These are phyloP conservation scores for Phytophthora capsici DNA, from an alignment of 352 stramenopile genomes.

Conservation along the genomic window DNA sequence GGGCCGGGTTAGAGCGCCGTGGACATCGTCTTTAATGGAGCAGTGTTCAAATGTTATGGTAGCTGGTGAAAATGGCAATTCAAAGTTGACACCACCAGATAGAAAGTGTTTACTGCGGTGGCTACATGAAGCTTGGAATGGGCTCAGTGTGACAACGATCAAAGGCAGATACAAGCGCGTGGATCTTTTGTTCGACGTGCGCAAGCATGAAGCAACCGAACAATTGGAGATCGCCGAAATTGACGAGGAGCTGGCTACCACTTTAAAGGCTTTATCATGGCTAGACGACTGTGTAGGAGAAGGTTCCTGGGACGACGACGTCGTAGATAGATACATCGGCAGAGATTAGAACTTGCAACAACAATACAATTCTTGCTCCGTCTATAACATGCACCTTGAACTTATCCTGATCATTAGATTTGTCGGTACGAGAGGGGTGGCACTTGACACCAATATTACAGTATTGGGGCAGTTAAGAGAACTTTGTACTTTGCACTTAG, in stretches of 20 bases:
- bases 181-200: slow-evolving; percentile 6
- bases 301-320: not conserved
- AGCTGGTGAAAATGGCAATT: not conserved
- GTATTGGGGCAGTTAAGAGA: too few species aligned
- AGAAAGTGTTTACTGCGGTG: not conserved
- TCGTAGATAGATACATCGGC: not conserved
- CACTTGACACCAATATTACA: slow-evolving; percentile 3
- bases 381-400: too few species aligned
- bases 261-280: not conserved
- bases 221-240: not conserved
- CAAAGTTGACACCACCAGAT: too few species aligned
- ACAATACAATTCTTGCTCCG: too few species aligned
- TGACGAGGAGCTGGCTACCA: not conserved
- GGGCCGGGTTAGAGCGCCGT: not conserved
- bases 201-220: not conserved
- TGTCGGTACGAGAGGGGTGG: not conserved
- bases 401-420: too few species aligned
- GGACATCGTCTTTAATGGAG: slow-evolving; percentile 1
- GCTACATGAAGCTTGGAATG: slow-evolving; percentile 2
- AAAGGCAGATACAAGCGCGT: slow-evolving; percentile 4
- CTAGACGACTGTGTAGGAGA: not conserved
- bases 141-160: not conserved
- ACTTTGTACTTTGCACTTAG: too few species aligned
- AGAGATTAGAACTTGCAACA: not conserved
- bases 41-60: not conserved